A percentile compares a stretch with the other conserved stretches of the same genome.
Evolutionary conservation across 176 grass and related monocot species (phyloP).

Genomic region (Carex myosuroides): DNA sequence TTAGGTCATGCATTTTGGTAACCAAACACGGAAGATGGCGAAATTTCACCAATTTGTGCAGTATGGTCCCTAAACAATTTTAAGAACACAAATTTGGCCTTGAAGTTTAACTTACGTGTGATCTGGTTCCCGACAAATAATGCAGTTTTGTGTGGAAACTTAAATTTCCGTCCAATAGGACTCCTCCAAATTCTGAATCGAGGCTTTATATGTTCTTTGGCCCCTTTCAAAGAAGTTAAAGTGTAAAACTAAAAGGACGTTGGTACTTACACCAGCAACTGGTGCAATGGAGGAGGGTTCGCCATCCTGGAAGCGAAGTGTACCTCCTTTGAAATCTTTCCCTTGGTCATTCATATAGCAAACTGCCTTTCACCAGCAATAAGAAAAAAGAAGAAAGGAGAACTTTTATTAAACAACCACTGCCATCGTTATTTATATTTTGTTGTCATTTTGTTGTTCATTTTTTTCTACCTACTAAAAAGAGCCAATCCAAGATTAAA

Average conservation of each 20-base stretch:
- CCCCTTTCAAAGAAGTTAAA: background rate
- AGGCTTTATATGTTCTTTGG: background rate
- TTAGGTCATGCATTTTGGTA: background rate
- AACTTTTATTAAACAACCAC: background rate
- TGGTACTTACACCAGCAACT: constrained; percentile 71
- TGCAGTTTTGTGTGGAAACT: background rate
- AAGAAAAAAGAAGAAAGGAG: background rate
- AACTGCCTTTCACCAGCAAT: constrained; percentile 48
- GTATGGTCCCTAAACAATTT: background rate
- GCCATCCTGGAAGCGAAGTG: constrained; percentile 79
- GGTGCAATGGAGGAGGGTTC: constrained; percentile 61
- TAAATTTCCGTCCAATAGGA: background rate
- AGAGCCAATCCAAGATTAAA: background rate
- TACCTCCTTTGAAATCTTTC: constrained; percentile 74
- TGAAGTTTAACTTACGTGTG: background rate
- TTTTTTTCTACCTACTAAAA: background rate
- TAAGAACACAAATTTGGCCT: background rate
- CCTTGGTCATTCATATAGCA: constrained; percentile 85
- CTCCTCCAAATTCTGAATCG: background rate
- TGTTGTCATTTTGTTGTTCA: background rate
- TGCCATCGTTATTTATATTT: background rate
- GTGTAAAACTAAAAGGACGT: background rate
- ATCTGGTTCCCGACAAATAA: background rate
- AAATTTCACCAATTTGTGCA: background rate
- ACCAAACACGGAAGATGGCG: background rate